These are phyloP conservation scores for Xylaria flabelliformis DNA, from an alignment of 495 filamentous ascomycete species.

Conservation along the genomic window DNA sequence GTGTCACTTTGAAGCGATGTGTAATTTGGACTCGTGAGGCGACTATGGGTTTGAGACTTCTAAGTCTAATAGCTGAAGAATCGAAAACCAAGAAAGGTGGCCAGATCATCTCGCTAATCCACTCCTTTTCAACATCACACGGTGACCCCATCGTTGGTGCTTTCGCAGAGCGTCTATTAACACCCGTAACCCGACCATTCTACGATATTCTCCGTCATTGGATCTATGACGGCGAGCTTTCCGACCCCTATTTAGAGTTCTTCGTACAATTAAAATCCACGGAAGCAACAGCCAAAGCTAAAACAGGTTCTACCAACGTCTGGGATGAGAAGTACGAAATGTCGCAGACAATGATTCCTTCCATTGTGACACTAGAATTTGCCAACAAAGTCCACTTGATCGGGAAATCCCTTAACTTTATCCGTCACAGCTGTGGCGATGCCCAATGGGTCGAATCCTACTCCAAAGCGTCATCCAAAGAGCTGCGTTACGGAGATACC, in stretches of 20 bases:
- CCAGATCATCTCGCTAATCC: constrained; percentile 91
- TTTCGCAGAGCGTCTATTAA: constrained; percentile 90
- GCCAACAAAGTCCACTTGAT: constrained; percentile 96
- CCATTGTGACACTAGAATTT: constrained; percentile 89
- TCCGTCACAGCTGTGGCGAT: constrained; percentile 91
- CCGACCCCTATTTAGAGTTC: constrained; percentile 94
- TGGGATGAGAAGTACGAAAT: constrained; percentile 98
- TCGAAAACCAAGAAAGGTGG: constrained; percentile 86
- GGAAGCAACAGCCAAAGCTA: constrained; percentile 63
- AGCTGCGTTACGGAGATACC: constrained; percentile 92
- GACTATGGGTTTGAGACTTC: constrained; percentile 92
- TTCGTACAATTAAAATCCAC: constrained; percentile 81
- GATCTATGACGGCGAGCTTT: constrained; percentile 98
- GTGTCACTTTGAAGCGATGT: constrained; percentile 95
- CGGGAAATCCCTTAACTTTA: constrained; percentile 98
- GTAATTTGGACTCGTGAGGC: constrained; percentile 97
- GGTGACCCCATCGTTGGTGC: constrained; percentile 93
- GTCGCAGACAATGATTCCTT: constrained; percentile 83
- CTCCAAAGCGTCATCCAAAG: constrained; percentile 91
- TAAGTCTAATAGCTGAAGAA: constrained; percentile 93
- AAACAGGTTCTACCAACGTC: constrained; percentile 73
- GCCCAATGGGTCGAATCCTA: constrained; percentile 95
- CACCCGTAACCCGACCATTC: constrained; percentile 93
- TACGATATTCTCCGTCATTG: constrained; percentile 95
- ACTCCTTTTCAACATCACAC: constrained; percentile 90